phyloP scores from a whole-genome alignment of 345 rosid genomes.

The Melastoma malabathricum region DNA sequence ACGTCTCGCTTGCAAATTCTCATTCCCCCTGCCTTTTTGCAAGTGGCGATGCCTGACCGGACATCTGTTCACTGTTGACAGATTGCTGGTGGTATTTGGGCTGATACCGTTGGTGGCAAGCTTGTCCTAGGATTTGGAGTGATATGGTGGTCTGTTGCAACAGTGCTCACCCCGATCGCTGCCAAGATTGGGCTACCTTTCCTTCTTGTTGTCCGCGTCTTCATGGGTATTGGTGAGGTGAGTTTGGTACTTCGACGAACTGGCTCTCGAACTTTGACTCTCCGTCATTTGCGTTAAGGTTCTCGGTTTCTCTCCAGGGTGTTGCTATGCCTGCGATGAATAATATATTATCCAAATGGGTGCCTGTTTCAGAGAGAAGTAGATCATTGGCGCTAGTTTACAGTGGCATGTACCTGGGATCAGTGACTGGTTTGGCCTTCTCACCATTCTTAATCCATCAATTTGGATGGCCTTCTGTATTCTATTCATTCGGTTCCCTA shows the following conservation, averaged over 20 bases:
- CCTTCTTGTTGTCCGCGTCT: slow-evolving; percentile 74
- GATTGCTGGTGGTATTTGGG: slow-evolving; percentile 97
- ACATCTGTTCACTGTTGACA: slow-evolving; percentile 15
- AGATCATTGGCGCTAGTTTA: slow-evolving; percentile 83
- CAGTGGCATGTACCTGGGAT: slow-evolving; percentile 94
- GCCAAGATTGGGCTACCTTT: slow-evolving; percentile 81
- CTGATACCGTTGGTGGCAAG: slow-evolving; percentile 88
- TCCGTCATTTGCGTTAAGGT: too few relatives aligned
- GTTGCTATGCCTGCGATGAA: slow-evolving; percentile 99
- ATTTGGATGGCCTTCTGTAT: slow-evolving; percentile 92
- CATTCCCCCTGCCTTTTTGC: neutral
- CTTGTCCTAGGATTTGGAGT: slow-evolving; percentile 79
- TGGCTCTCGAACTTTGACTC: neutral
- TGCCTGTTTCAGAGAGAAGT: slow-evolving; percentile 86
- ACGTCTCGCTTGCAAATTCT: slow-evolving; percentile 1
- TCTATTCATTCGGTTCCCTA: slow-evolving; percentile 85
- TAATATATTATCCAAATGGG: slow-evolving; percentile 86
- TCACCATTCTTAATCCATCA: slow-evolving; percentile 84
- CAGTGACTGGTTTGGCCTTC: slow-evolving; percentile 87
- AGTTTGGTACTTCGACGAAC: neutral
- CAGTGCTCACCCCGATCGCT: slow-evolving; percentile 74
- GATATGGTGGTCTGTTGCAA: slow-evolving; percentile 89
- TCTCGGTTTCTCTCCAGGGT: slow-evolving; percentile 35
- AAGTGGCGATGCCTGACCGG: too few relatives aligned
- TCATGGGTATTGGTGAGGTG: slow-evolving; percentile 97